Evolutionary conservation across 106 monocot genomes (phyloP).

Genomic region (Phalaenopsis aphrodite): DNA sequence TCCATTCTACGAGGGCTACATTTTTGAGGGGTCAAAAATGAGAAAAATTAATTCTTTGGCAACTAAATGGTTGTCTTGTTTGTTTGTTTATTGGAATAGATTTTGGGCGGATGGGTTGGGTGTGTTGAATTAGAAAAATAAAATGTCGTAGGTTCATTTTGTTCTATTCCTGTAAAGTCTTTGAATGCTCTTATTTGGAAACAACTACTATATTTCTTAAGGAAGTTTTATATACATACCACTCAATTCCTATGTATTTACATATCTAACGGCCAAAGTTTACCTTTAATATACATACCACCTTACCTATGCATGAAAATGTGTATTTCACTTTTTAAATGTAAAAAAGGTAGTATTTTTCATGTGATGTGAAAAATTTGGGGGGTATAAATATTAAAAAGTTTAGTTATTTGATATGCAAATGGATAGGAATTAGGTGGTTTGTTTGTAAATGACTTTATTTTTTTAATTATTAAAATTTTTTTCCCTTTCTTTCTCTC

Average conservation of each 20-base stretch:
- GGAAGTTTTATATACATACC: too few relatives aligned
- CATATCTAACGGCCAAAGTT: too few relatives aligned
- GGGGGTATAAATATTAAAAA: too few relatives aligned
- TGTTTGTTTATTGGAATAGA: background rate
- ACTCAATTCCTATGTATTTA: too few relatives aligned
- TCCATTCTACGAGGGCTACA: background rate
- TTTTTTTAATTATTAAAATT: background rate
- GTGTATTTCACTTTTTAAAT: too few relatives aligned
- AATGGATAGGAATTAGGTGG: too few relatives aligned
- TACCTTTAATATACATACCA: too few relatives aligned
- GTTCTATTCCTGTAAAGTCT: background rate
- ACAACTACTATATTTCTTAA: background rate
- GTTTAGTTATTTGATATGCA: too few relatives aligned
- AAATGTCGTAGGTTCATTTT: background rate
- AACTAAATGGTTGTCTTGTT: background rate
- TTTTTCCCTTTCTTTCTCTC: background rate
- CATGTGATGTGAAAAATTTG: too few relatives aligned
- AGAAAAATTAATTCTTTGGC: background rate
- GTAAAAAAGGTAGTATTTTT: too few relatives aligned
- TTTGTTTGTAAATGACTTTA: too few relatives aligned
- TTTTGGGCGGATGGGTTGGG: background rate
- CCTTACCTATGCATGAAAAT: too few relatives aligned
- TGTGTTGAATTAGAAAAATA: background rate
- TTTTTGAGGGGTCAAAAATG: background rate
- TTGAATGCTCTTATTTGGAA: background rate